Evolutionary conservation across 177 flowering plant genomes (phyloP).

Genomic region (Telopea speciosissima): DNA sequence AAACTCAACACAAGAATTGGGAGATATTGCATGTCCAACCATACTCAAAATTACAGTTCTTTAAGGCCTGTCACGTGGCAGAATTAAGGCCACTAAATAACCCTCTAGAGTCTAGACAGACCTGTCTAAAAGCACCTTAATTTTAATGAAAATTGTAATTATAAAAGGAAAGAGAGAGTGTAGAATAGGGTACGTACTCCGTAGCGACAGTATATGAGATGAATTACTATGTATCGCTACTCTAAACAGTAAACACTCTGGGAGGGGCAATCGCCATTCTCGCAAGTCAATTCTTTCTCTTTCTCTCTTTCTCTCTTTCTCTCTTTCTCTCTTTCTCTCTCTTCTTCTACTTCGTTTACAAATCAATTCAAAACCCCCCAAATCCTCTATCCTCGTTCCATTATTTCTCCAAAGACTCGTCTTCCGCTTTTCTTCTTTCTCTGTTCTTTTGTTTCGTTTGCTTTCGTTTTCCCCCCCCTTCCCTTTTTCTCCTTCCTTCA

Average conservation of each 20-base stretch:
- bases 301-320: background rate
- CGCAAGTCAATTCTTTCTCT: background rate
- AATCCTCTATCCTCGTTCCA: slow-evolving; percentile 3
- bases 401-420: background rate
- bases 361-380: slow-evolving; percentile 6
- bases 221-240: too few species aligned
- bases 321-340: background rate
- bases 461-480: background rate
- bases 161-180: too few species aligned
- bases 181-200: too few species aligned
- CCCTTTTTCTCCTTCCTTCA: background rate
- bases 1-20: too few species aligned
- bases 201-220: too few species aligned
- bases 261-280: background rate
- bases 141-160: too few species aligned
- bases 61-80: too few species aligned
- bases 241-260: background rate
- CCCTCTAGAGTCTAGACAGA: too few species aligned
- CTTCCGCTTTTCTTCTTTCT: background rate
- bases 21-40: too few species aligned
- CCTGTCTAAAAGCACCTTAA: too few species aligned
- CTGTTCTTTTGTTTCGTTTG: background rate
- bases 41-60: too few species aligned
- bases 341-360: background rate
- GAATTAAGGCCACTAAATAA: too few species aligned